Evolutionary conservation across 768 basidiomycete species (phyloP).

Genomic region (Kwoniella pini): DNA sequence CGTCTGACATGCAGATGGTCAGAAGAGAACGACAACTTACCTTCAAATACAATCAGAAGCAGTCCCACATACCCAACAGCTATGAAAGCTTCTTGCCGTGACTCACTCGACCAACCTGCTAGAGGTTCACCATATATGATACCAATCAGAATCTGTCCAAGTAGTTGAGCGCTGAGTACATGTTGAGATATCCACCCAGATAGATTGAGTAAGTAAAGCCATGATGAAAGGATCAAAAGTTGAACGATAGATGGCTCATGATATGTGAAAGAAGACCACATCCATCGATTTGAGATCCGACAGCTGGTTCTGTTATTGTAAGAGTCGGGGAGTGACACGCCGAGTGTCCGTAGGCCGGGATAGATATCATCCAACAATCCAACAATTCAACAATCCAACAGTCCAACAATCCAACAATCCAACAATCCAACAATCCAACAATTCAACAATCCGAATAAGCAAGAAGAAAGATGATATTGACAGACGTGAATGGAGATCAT

Average conservation of each 20-base stretch:
- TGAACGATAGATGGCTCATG: slow-evolving; percentile 51
- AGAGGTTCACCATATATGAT: slow-evolving; percentile 63
- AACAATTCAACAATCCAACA: too few relatives aligned
- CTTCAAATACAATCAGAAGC: slow-evolving; percentile 63
- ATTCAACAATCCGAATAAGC: too few relatives aligned
- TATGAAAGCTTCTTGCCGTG: slow-evolving; percentile 59
- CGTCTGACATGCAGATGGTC: too few relatives aligned
- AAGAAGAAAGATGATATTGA: too few relatives aligned
- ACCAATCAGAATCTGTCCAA: slow-evolving; percentile 64
- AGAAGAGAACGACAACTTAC: too few relatives aligned
- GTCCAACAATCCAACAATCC: too few relatives aligned
- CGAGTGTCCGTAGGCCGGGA: too few relatives aligned
- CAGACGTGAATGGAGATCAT: too few relatives aligned
- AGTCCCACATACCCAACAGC: slow-evolving; percentile 58
- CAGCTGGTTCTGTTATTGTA: too few relatives aligned
- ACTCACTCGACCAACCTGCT: slow-evolving; percentile 57
- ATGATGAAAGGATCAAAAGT: slow-evolving; percentile 61
- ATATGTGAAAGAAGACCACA: slow-evolving; percentile 48
- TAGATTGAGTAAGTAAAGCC: slow-evolving; percentile 62
- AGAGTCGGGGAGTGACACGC: too few relatives aligned
- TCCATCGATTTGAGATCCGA: slow-evolving; percentile 11
- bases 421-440: too few relatives aligned
- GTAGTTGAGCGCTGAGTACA: slow-evolving; percentile 58
- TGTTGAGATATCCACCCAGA: slow-evolving; percentile 57
- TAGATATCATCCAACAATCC: too few relatives aligned